These are phyloP conservation scores for Babesia caballi DNA, from an alignment of 169 alveolate species.

Conservation along the genomic window DNA sequence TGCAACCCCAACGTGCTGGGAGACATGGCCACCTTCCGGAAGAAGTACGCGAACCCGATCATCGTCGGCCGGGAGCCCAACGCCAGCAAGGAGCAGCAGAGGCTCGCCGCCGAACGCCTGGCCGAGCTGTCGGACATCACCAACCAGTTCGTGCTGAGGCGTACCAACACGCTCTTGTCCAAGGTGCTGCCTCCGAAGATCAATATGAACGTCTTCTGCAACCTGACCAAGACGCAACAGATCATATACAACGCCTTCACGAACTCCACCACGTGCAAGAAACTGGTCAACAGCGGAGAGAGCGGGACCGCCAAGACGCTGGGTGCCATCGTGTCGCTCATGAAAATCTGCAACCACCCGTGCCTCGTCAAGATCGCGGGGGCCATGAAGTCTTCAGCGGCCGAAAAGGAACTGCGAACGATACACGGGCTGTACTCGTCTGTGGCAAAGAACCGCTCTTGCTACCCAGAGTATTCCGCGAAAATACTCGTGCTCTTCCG, in stretches of 20 bases:
- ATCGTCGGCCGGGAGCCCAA: conserved; percentile 87
- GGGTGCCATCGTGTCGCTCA: conserved; percentile 77
- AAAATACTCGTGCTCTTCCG: conserved; percentile 63
- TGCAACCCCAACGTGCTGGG: conserved; percentile 88
- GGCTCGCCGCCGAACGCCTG: conserved; percentile 81
- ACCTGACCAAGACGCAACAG: conserved; percentile 81
- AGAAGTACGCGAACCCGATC: conserved; percentile 82
- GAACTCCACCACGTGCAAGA: conserved; percentile 48
- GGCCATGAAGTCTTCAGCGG: conserved; percentile 4
- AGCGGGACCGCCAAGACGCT: conserved; percentile 70
- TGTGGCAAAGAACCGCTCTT: conserved; percentile 11
- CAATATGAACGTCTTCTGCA: conserved; percentile 83
- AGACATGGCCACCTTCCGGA: conserved; percentile 75
- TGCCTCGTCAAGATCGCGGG: conserved; percentile 50
- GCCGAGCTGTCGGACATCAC: conserved; percentile 86
- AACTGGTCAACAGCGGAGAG: conserved; percentile 39
- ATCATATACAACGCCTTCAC: conserved; percentile 73
- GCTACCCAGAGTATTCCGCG: conserved; percentile 59
- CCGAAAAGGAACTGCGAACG: conserved; percentile 1
- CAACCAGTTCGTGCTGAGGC: conserved; percentile 84
- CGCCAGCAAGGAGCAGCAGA: conserved; percentile 84
- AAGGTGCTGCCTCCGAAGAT: conserved; percentile 88
- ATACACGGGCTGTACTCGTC: conserved; percentile 2
- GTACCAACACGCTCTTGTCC: conserved; percentile 85
- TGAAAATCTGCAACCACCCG: conserved; percentile 88